phyloP scores from a whole-genome alignment of 2,329 filamentous ascomycete species.

The Clonostachys byssicola region DNA sequence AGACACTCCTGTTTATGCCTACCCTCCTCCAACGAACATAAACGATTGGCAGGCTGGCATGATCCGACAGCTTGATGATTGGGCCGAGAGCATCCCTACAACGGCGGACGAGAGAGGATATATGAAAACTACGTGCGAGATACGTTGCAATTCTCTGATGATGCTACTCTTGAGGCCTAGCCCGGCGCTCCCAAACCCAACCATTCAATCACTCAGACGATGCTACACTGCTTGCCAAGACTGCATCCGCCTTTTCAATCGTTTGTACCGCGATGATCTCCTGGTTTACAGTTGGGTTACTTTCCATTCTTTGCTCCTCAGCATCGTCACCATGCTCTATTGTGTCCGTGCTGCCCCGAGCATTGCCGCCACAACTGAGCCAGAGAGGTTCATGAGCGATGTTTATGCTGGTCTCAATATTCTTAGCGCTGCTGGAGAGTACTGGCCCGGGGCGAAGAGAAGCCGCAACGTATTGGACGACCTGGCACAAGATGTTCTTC shows the following conservation, averaged over 20 bases:
- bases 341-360: slow-evolving; percentile 40
- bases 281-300: slow-evolving; percentile 43
- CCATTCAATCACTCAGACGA: slow-evolving; percentile 25
- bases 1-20: slow-evolving; percentile 40
- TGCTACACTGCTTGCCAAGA: slow-evolving; percentile 38
- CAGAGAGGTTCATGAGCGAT: slow-evolving; percentile 33
- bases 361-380: slow-evolving; percentile 26
- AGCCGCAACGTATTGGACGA: slow-evolving; percentile 38
- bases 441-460: slow-evolving; percentile 45
- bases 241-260: slow-evolving; percentile 31
- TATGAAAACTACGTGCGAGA: slow-evolving; percentile 27
- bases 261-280: slow-evolving; percentile 35
- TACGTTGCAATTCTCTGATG: slow-evolving; percentile 41
- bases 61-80: slow-evolving; percentile 29
- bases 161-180: slow-evolving; percentile 46
- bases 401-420: slow-evolving; percentile 37
- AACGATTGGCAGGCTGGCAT: slow-evolving; percentile 39
- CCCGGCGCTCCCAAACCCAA: slow-evolving; percentile 43
- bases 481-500: slow-evolving; percentile 20
- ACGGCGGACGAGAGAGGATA: slow-evolving; percentile 9
- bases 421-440: slow-evolving; percentile 44
- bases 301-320: slow-evolving; percentile 42
- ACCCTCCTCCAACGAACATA: slow-evolving; percentile 37
- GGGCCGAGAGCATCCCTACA: slow-evolving; percentile 28
- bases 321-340: slow-evolving; percentile 44